These are phyloP conservation scores for Thermoascus crustaceus DNA, from an alignment of 2,329 filamentous ascomycete species.

Conservation along the genomic window DNA sequence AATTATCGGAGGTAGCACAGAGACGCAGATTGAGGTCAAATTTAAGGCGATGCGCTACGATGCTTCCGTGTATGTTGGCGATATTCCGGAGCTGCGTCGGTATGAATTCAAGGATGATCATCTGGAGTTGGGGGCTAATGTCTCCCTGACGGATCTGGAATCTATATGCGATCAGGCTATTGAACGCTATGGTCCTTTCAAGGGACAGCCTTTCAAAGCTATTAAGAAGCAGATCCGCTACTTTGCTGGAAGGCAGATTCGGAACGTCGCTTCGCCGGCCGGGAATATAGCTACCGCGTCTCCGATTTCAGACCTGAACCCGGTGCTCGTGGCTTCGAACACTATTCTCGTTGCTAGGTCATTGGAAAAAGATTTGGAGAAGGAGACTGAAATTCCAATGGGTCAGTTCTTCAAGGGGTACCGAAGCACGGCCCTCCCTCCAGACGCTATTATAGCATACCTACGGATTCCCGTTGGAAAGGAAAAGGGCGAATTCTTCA, in stretches of 20 bases:
- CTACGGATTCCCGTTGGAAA: slow-evolving; percentile 75
- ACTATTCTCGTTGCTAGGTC: slow-evolving; percentile 75
- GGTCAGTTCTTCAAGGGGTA: slow-evolving; percentile 88
- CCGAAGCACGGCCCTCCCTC: slow-evolving; percentile 68
- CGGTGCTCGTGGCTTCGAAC: slow-evolving; percentile 81
- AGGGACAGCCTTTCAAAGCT: slow-evolving; percentile 74
- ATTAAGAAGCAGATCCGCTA: slow-evolving; percentile 91
- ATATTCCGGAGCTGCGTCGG: slow-evolving; percentile 80
- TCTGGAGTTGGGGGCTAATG: slow-evolving; percentile 88
- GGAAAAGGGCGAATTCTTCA: slow-evolving; percentile 71
- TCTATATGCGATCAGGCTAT: slow-evolving; percentile 72
- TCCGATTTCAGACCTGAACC: slow-evolving; percentile 93
- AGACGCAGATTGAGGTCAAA: slow-evolving; percentile 97
- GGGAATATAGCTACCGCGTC: slow-evolving; percentile 92
- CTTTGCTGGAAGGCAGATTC: slow-evolving; percentile 90
- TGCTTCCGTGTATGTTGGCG: slow-evolving; percentile 83
- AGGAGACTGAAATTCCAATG: slow-evolving; percentile 83
- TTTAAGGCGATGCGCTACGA: slow-evolving; percentile 93
- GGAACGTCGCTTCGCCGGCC: slow-evolving; percentile 94
- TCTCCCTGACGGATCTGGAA: slow-evolving; percentile 86
- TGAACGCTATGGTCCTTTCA: slow-evolving; percentile 62
- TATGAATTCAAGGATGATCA: slow-evolving; percentile 72
- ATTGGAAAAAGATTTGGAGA: slow-evolving; percentile 54
- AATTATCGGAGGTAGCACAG: slow-evolving; percentile 89
- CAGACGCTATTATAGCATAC: slow-evolving; percentile 75